Evolutionary conservation across 495 filamentous ascomycete genomes (phyloP).

Genomic region (Patellaria atrata): DNA sequence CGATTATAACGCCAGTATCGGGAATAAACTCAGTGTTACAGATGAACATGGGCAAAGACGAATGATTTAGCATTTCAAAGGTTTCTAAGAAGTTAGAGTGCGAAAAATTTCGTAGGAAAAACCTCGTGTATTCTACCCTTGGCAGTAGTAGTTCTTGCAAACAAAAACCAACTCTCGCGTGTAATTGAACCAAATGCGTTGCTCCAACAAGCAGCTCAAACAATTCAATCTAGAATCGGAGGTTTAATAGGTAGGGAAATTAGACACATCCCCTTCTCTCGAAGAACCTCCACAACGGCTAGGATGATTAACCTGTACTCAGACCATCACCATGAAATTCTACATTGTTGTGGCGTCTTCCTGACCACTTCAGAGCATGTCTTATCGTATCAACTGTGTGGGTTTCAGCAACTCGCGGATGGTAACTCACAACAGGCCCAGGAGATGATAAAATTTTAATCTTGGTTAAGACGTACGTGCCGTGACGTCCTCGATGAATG

Average conservation of each 20-base stretch:
- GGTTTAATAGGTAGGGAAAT: conserved; percentile 33
- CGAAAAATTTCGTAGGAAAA: conserved; percentile 12
- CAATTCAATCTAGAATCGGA: conserved; percentile 33
- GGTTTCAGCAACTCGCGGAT: conserved; percentile 32
- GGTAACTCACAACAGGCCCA: conserved; percentile 25
- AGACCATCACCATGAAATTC: conserved; percentile 19
- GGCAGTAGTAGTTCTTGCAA: conserved; percentile 34
- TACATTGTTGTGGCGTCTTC: conserved; percentile 27
- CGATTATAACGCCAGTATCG: conserved; percentile 33
- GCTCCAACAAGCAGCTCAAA: conserved; percentile 35
- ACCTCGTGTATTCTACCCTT: conserved; percentile 42
- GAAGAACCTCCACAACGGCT: conserved; percentile 27
- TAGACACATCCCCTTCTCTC: conserved; percentile 36
- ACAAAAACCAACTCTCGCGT: conserved; percentile 31
- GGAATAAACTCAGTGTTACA: conserved; percentile 38
- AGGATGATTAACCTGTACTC: conserved; percentile 25
- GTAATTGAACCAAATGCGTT: conserved; percentile 39
- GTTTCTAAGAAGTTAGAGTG: neutral
- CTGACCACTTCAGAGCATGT: conserved; percentile 36
- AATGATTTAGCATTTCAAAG: too few relatives aligned
- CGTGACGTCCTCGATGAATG: conserved; percentile 44
- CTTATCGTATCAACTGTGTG: conserved; percentile 37
- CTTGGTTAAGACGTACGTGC: conserved; percentile 30
- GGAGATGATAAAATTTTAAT: conserved; percentile 32
- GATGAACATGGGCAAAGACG: conserved; percentile 36